Evolutionary conservation across 73 alveolate species (phyloP), one percentile per base, ranked within the genome.

Genomic region (Breviolum minutum): DNA sequence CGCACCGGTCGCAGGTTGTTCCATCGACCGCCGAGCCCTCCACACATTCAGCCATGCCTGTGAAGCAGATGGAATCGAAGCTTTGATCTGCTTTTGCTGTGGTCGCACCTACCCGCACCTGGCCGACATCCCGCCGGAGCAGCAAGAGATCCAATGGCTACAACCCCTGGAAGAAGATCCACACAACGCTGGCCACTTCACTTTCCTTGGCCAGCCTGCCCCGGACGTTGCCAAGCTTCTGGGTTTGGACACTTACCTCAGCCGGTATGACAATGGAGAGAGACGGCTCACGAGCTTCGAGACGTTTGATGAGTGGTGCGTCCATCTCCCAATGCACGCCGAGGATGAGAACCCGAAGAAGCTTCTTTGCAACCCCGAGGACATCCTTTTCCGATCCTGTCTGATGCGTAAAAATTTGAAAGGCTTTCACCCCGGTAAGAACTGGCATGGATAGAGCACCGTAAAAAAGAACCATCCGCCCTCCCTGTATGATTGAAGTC

Each of bases 21-120:
- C 96, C 60, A 54, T 89, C 54, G 96, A 89, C 74, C 96, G 96
- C 74, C 68, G 26, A 29, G 96, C 96, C 60, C 29, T 89, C 63
- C 84, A 10, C 26, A 12, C 64, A 48, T 89, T 89, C 63, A 61
- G 71, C 61, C 27, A 24, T 54, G 87, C 96, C 27, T 16, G 61
- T 4, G 2, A 70, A 2, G 74, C 74, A 10, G 74, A 68, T 16
- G 24, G 61, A 32, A 73, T 70, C 22, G 86, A 66, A 26, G 85
- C 96, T 13, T 66, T 68, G 26, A 73, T 70, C 13, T 89, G 96
- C 74, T 89, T 68, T 62, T 30, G 74, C 86, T 89, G 96, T 61
- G 96, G 70, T 73, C 26, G 96, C 96, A 69, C 30, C 62, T 74
- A 89, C 74, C 26, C 96, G 73, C 64, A 76, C 63, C 74, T 89